These are phyloP conservation scores for Blastomyces gilchristii DNA, from an alignment of 2,329 filamentous ascomycete genomes.

Conservation along the genomic window DNA sequence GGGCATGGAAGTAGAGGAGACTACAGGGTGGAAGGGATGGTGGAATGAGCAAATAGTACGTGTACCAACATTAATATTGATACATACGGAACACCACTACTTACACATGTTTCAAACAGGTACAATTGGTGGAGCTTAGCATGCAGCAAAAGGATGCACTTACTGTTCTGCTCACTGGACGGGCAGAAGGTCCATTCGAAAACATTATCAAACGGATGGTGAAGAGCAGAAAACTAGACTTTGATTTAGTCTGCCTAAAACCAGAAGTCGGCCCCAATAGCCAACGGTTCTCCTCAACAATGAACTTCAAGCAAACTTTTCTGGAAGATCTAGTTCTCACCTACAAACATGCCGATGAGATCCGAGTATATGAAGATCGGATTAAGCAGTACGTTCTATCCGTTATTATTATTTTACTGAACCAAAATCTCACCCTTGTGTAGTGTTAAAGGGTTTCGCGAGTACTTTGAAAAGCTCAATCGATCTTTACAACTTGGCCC, in stretches of 20 bases:
- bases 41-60: slow-evolving; percentile 85
- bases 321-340: slow-evolving; percentile 74
- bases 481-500: slow-evolving; percentile 39
- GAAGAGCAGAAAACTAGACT: slow-evolving; percentile 64
- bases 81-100: slow-evolving; percentile 20
- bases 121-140: slow-evolving; percentile 66
- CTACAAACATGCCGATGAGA: slow-evolving; percentile 71
- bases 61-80: slow-evolving; percentile 20
- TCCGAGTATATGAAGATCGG: slow-evolving; percentile 58
- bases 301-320: slow-evolving; percentile 85
- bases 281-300: slow-evolving; percentile 69
- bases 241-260: slow-evolving; percentile 83
- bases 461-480: slow-evolving; percentile 75
- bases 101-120: slow-evolving; percentile 21
- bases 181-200: slow-evolving; percentile 65
- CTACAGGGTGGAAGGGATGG: slow-evolving; percentile 78
- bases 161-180: slow-evolving; percentile 77
- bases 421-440: slow-evolving; percentile 11
- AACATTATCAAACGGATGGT: slow-evolving; percentile 74
- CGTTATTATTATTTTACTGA: neutral
- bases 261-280: slow-evolving; percentile 70
- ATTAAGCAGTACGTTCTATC: slow-evolving; percentile 43
- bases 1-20: slow-evolving; percentile 71
- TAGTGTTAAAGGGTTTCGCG: slow-evolving; percentile 67
- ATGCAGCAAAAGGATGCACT: slow-evolving; percentile 76